These are phyloP conservation scores for Tuber borchii DNA, from an alignment of 495 filamentous ascomycete species.

Conservation along the genomic window DNA sequence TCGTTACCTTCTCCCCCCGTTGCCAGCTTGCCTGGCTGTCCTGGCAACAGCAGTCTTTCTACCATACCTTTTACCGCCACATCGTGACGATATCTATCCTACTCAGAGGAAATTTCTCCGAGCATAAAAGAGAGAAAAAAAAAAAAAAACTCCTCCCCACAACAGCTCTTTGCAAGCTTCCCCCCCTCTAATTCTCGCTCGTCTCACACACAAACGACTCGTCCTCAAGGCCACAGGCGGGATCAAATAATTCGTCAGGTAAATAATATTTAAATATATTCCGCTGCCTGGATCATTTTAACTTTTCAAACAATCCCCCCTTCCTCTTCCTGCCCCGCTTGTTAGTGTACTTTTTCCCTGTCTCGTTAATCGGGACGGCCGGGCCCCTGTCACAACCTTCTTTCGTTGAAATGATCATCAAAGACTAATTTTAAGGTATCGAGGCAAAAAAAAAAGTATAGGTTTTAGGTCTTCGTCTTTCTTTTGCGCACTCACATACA, in stretches of 20 bases:
- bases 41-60: constrained; percentile 42
- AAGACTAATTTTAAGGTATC: background rate
- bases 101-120: constrained; percentile 9
- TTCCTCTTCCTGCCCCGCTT: background rate
- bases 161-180: constrained; percentile 10
- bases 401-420: background rate
- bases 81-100: constrained; percentile 1
- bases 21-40: constrained; percentile 43
- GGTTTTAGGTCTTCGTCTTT: background rate
- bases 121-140: constrained; percentile 32
- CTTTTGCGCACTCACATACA: background rate
- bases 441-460: background rate
- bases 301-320: background rate
- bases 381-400: background rate
- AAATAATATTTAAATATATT: background rate
- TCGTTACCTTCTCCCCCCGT: constrained; percentile 41
- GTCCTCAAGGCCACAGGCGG: background rate
- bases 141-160: constrained; percentile 22
- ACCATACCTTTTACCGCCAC: constrained; percentile 29
- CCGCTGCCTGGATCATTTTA: background rate
- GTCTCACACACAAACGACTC: background rate
- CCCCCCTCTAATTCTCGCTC: background rate
- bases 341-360: background rate
- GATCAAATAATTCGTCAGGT: background rate
- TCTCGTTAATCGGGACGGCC: background rate